Base-by-base conservation (phyloP, 176 grass and related monocot genomes). In the Dactylis glomerata region DNA sequence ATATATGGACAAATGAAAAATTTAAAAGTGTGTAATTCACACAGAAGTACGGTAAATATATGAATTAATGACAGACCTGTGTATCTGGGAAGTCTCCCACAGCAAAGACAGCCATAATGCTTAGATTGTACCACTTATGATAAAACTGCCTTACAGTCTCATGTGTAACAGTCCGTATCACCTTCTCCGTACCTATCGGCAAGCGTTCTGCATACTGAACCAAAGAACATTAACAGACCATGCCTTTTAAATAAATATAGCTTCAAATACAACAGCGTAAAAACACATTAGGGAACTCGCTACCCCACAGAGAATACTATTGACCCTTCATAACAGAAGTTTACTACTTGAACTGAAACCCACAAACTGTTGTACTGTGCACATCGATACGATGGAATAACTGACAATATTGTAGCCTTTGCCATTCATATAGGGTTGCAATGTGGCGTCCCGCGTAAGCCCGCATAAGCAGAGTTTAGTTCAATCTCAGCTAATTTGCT, bases 91-190 rank as follows among this genome's bases (percentile, higher is more conserved):
- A 99, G 84, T 99, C 96, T 40, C 96, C 96, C 70, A 99, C 93
- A 81, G 93, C 93, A 82, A 99, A 91, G 30, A 99, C 89, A 50
- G 91, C 96, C 96, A 99, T 99, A 66, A 96, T 99, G 86, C 91
- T 89, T 81, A 99, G 88, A 82, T 94, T 90, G 68, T 99, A 99
- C 96, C 96, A 99, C 84, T 99, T 96, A 45, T 79, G 86, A 31
- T 99, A 96, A 83, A 99, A 99, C 17, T 83, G 63, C 75, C 81
- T 92, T 70, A 96, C 91, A 62, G 89, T 89, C 77, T 96, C 91
- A 64, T 88, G 81, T 17, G 96, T 85, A 81, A 96, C 93, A 84
- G 91, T 94, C 32, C 93, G 86, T 84, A 99, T 99, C 75, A 96
- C 91, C 86, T 99, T 99, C 59, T 96, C 96, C 30, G 88, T 89